A percentile compares a stretch with the other conserved stretches of the same genome.
Evolutionary conservation across 495 filamentous ascomycete species (phyloP).

Genomic region (Penicillium ochrochloron): DNA sequence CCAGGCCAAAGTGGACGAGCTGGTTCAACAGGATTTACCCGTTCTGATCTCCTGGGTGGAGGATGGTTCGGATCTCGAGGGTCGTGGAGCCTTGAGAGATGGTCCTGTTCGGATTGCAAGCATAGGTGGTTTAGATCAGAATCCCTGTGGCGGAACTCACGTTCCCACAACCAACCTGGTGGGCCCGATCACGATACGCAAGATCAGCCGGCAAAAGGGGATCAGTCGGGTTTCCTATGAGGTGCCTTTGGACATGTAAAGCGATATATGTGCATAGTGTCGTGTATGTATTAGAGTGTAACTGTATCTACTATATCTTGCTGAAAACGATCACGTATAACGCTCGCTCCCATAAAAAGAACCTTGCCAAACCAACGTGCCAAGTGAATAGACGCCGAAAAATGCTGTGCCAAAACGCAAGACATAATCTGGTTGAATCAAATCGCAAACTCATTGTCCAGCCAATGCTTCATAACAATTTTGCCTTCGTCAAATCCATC

Average conservation of each 20-base stretch:
- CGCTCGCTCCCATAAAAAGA: neutral
- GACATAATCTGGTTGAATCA: constrained; percentile 30
- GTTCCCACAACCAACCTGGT: constrained; percentile 55
- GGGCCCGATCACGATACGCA: constrained; percentile 61
- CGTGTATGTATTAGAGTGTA: constrained; percentile 1
- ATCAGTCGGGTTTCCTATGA: constrained; percentile 59
- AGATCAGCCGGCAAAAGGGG: constrained; percentile 64
- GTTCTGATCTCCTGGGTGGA: constrained; percentile 58
- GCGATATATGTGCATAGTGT: neutral
- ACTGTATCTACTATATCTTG: neutral
- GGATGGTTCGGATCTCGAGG: constrained; percentile 43
- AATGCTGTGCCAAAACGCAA: constrained; percentile 1
- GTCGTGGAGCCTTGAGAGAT: constrained; percentile 47
- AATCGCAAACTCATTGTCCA: constrained; percentile 72
- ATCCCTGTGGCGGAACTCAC: constrained; percentile 70
- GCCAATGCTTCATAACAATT: constrained; percentile 81
- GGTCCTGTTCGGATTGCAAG: constrained; percentile 49
- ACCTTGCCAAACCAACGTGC: neutral
- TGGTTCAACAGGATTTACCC: constrained; percentile 52
- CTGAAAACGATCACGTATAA: neutral
- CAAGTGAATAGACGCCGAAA: neutral
- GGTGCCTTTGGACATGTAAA: constrained; percentile 27
- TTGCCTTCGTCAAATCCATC: constrained; percentile 72
- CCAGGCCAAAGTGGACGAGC: constrained; percentile 59
- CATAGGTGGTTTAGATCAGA: constrained; percentile 61